Conservation (phyloP, 805 yeast genomes). For the Lachancea dasiensis region DNA sequence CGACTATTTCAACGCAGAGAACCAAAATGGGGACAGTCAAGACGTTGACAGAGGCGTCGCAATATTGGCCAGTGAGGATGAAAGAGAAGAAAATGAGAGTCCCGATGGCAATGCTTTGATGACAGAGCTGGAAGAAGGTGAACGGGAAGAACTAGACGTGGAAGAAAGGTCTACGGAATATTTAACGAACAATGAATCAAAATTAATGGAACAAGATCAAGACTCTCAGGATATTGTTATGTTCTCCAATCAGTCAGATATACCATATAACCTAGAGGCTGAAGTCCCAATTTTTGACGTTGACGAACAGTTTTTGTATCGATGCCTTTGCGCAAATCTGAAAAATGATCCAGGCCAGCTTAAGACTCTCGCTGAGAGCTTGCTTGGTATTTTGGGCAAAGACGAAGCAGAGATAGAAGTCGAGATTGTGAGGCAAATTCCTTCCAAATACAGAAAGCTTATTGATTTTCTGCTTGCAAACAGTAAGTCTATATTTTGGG, state of each 20-base stretch:
- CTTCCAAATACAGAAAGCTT: conserved; percentile 45
- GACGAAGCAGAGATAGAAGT: conserved; percentile 51
- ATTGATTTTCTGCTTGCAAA: conserved; percentile 46
- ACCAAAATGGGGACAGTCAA: conserved; percentile 14
- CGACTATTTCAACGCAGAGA: conserved; percentile 37
- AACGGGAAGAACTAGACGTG: conserved; percentile 28
- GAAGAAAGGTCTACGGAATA: conserved; percentile 14
- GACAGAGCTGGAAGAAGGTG: conserved; percentile 31
- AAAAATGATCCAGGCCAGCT: conserved; percentile 37
- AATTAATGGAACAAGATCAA: no score
- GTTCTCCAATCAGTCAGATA: no score
- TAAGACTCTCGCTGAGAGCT: conserved; percentile 36
- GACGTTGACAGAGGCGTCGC: conserved; percentile 15
- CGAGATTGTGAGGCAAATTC: conserved; percentile 47
- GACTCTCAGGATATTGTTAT: no score
- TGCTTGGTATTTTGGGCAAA: conserved; percentile 37
- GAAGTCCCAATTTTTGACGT: conserved; percentile 36
- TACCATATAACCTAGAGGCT: no score
- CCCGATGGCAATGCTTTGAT: conserved; percentile 17
- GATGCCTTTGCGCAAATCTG: conserved; percentile 37
- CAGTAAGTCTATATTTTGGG: conserved; percentile 48
- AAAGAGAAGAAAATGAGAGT: conserved; percentile 36
- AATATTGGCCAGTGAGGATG: conserved; percentile 37
- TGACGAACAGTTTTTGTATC: conserved; percentile 49
- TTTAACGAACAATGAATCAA: no score